A percentile compares a stretch with the other conserved stretches of the same genome.
Evolutionary conservation across 2,329 filamentous ascomycete genomes (phyloP).

Genomic region (Fonsecaea monophora): DNA sequence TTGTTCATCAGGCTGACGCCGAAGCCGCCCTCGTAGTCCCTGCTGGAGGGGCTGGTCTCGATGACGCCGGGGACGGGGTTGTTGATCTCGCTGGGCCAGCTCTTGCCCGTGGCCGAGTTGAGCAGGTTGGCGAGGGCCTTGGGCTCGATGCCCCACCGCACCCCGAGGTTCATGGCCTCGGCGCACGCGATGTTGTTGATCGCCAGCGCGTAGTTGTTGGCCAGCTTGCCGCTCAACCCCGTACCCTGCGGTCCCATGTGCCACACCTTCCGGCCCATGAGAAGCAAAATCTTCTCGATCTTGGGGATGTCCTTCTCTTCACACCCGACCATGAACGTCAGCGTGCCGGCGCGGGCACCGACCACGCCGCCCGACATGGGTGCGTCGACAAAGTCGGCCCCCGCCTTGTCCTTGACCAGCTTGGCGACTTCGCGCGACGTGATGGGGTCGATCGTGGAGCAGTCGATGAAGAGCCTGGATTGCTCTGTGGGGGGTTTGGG

Average conservation of each 20-base stretch:
- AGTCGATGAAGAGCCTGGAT: constrained; percentile 87
- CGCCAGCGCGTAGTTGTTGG: constrained; percentile 95
- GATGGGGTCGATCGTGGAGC: constrained; percentile 91
- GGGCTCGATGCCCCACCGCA: constrained; percentile 67
- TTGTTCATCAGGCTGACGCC: constrained; percentile 81
- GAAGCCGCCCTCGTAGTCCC: constrained; percentile 80
- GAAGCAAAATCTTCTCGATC: constrained; percentile 71
- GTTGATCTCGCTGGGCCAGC: constrained; percentile 95
- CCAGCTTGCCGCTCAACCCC: constrained; percentile 88
- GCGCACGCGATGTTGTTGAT: constrained; percentile 83
- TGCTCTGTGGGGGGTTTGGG: constrained; percentile 57
- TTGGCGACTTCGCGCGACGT: constrained; percentile 80
- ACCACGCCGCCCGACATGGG: constrained; percentile 98
- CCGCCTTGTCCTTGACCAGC: constrained; percentile 62
- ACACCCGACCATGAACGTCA: constrained; percentile 95
- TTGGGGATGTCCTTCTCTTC: constrained; percentile 65
- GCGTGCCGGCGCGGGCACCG: constrained; percentile 81
- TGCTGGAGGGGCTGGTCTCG: constrained; percentile 73
- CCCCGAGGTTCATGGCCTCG: constrained; percentile 71
- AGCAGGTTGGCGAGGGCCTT: constrained; percentile 81
- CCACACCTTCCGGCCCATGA: constrained; percentile 86
- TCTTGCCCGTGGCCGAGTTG: constrained; percentile 90
- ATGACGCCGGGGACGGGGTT: constrained; percentile 90
- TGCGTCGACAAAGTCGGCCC: constrained; percentile 81
- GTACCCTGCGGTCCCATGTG: constrained; percentile 85